Evolutionary conservation across 2,329 filamentous ascomycete genomes (phyloP), one percentile per base, ranked within the genome.

Genomic region (Shiraia bambusicola): DNA sequence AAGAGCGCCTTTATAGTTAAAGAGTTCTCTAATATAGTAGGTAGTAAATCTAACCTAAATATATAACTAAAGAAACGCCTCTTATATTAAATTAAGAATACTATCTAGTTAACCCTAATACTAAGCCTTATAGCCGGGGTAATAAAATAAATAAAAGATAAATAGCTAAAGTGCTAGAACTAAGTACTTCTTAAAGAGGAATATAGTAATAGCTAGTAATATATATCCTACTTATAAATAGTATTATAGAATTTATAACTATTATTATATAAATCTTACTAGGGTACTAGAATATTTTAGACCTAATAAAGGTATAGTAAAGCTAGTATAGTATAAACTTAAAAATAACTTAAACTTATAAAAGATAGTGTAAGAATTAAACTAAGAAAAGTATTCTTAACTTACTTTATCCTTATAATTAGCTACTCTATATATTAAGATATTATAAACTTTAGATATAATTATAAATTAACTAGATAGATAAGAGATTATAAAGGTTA

Each of bases 141-240:
- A 3, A 29, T 29, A 28, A 37, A 37, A 37, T 37, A 37, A 37
- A 7, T 14, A 14, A 26, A 35, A 37, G 27, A 37, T 29, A 29
- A 19, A 37, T 37, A 37, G 34, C 29, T 37, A 37, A 29, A 29
- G 27, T 37, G 29, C 34, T 37, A 37, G 17, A 37, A 29, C 34
- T 37, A 37, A 37, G 34, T 24, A 30, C 25, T 29, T 37, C 8
- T 27, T 30, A 29, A 15, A 37, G 34, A 37, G 25, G 13, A 28
- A 28, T 37, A 37, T 37, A 37, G 34, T 26, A 26, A 28, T 28
- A 28, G 26, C 24, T 37, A 37, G 34, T 15, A 17, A 37, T 37
- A 28, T 28, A 28, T 37, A 37, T 28, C 24, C 24, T 37, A 37
- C 34, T 17, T 37, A 37, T 37, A 37, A 37, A 37, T 28, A 28